Evolutionary conservation across 129 eudicot species (phyloP), one percentile per base, ranked within the genome.

Genomic region (Calendula officinalis): DNA sequence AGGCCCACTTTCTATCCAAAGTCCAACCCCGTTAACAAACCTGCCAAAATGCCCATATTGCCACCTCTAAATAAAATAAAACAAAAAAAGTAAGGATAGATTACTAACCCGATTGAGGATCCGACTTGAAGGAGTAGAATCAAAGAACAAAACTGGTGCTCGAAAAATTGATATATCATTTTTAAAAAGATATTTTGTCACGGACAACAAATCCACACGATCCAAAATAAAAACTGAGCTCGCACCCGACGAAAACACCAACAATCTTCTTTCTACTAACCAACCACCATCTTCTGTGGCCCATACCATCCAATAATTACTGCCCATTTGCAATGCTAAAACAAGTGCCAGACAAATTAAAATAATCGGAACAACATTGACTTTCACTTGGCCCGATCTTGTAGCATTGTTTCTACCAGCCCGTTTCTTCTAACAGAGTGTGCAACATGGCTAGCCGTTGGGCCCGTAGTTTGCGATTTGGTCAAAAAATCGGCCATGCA

Each of bases 221-320:
- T 79, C 94, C 32, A 91, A 68, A 69, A 91, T 85, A 59, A 85
- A 91, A 44, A 91, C 51, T 4, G 90, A 87, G 53, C 98, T 87
- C 73, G 83, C 94, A 45, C 88, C 86, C 3, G 98, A 91, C 37
- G 80, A 75, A 54, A 87, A 91, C 5, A 82, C 56, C 56, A 35
- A 70, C 81, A 27, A 91, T 67, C 5, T 56, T 51, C 35, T 51
- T 60, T 50, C 76, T 81, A 65, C 80, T 80, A 35, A 83, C 86
- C 68, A 69, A 13, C 60, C 67, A 50, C 58, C 84, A n/a, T 80
- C 77, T 55, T 87, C 88, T 5, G 91, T 84, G 16, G 81, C 94
- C 96, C 96, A 87, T 2, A 96, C 96, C 53, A 91, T 84, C 98
- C 98, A 91, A 67, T 87, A 91, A 67, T 77, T 91, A 73, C 98